Evolutionary conservation across 1,284 basidiomycete species (phyloP).

Genomic region (Cutaneotrichosporon arboriforme): DNA sequence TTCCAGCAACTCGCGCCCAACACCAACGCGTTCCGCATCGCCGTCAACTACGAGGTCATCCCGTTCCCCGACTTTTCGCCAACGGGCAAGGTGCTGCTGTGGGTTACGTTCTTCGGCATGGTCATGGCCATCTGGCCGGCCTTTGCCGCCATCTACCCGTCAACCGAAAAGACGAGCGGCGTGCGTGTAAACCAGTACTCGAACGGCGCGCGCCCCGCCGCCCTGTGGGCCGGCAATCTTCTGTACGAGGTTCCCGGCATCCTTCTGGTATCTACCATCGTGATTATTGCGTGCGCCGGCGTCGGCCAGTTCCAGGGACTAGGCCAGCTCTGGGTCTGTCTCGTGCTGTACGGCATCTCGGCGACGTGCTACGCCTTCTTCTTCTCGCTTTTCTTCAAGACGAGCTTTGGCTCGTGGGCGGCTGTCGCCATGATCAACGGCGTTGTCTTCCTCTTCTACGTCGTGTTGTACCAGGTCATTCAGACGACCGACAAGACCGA

Average conservation of each 20-base stretch:
- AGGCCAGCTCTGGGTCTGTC: slow-evolving; percentile 58
- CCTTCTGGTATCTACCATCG: slow-evolving; percentile 56
- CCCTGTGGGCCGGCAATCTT: slow-evolving; percentile 72
- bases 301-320: slow-evolving; percentile 64
- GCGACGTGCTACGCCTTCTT: slow-evolving; percentile 65
- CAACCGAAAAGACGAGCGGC: slow-evolving; percentile 59
- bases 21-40: slow-evolving; percentile 55
- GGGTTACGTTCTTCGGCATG: slow-evolving; percentile 33
- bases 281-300: slow-evolving; percentile 59
- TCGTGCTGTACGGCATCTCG: slow-evolving; percentile 65
- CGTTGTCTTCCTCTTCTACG: slow-evolving; percentile 59
- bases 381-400: slow-evolving; percentile 58
- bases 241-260: slow-evolving; percentile 65
- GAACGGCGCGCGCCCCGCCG: slow-evolving; percentile 67
- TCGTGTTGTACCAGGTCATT: slow-evolving; percentile 9
- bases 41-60: slow-evolving; percentile 57
- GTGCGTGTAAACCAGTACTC: slow-evolving; percentile 60
- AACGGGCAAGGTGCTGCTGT: slow-evolving; percentile 29
- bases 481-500: slow-evolving; percentile 50
- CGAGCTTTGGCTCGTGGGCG: slow-evolving; percentile 69
- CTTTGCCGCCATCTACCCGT: slow-evolving; percentile 69
- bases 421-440: slow-evolving; percentile 68
- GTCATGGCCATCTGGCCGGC: slow-evolving; percentile 64
- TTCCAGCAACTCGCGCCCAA: slow-evolving; percentile 54
- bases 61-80: slow-evolving; percentile 24